Evolutionary conservation across 2,329 filamentous ascomycete species (phyloP), one percentile per base, ranked within the genome.

Genomic region (Fusarium hostae): DNA sequence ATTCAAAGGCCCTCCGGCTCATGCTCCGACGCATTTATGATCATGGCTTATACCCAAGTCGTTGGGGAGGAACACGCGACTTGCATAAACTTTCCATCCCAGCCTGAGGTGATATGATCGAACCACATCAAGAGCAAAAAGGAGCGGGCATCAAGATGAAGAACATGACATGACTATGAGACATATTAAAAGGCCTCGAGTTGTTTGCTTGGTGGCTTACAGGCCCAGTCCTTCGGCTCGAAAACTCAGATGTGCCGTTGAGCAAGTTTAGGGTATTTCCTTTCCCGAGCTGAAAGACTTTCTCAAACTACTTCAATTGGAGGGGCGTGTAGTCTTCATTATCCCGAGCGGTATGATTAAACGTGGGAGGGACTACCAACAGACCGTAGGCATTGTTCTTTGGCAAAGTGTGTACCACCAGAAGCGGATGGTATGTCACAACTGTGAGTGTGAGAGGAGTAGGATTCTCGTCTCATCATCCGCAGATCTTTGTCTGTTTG

Each of bases 381-480:
- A 52, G 40, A 35, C 28, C 30, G 43, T 24, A 28, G 10, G 47
- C 18, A 55, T 62, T 70, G 52, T 62, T 70, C 55, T 58, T 70
- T 54, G 24, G 40, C 51, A 50, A 28, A 40, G 20, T 20, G 13
- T 32, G 28, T 39, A 47, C 35, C 26, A 20, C 59, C n/a, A 52
- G 40, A 41, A 48, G 40, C 41, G 18, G 47, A 54, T 28, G 26
- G 35, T n/a, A 48, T n/a, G 50, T 9, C 44, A 41, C 24, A 63
- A 20, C 50, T 28, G 40, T 54, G 28, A 37, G 24, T 34, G 39
- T 34, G 16, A 30, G 34, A 56, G 9, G 12, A 51, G 28, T 30
- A 56, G 34, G 37, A 37, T 52, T 43, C 39, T 51, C 44, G 47
- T 54, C 48, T 66, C 43, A 28, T 41, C 32, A 32, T 63, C 34